Percentiles rank a stretch among this genome's conserved stretches.
Evolutionary conservation across 495 filamentous ascomycete species (phyloP).

Genomic region (Melanomma pulvis-pyrius): DNA sequence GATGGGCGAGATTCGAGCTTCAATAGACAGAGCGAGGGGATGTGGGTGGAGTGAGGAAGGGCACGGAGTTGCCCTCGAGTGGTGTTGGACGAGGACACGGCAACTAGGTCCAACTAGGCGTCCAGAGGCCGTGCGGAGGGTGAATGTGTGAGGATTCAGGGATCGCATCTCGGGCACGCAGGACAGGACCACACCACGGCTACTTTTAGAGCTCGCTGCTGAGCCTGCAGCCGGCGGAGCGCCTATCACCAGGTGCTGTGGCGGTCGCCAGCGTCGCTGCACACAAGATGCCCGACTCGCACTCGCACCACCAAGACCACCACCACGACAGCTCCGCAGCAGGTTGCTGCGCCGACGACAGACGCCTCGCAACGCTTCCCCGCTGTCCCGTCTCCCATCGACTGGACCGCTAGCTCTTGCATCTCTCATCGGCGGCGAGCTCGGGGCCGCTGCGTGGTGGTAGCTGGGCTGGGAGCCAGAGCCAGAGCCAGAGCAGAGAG

Average conservation of each 20-base stretch:
- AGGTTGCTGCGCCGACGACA: not conserved
- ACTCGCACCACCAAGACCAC: too few relatives aligned
- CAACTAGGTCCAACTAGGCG: slow-evolving; percentile 6
- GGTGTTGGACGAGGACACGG: not conserved
- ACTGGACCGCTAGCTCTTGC: slow-evolving; percentile 7
- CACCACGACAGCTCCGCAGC: too few relatives aligned
- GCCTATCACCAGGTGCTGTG: slow-evolving; percentile 21
- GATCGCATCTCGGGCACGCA: slow-evolving; percentile 14
- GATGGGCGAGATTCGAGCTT: not conserved
- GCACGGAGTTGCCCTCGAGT: slow-evolving; percentile 19
- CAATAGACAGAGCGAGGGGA: not conserved
- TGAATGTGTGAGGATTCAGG: slow-evolving; percentile 28
- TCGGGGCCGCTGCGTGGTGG: not conserved
- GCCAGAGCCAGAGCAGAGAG: too few relatives aligned
- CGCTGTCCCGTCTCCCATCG: not conserved
- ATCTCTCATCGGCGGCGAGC: not conserved
- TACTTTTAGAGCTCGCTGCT: slow-evolving; percentile 31
- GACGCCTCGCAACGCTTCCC: not conserved
- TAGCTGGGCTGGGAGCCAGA: too few relatives aligned
- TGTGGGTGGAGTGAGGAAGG: slow-evolving; percentile 14
- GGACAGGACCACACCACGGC: slow-evolving; percentile 25
- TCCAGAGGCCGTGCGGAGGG: slow-evolving; percentile 23
- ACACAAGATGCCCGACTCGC: not conserved
- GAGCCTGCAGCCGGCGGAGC: not conserved
- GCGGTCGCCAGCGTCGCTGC: slow-evolving; percentile 10